A percentile compares a stretch with the other conserved stretches of the same genome.
Conservation (phyloP, 2,329 filamentous ascomycete genomes). For the Colletotrichum tofieldiae region DNA sequence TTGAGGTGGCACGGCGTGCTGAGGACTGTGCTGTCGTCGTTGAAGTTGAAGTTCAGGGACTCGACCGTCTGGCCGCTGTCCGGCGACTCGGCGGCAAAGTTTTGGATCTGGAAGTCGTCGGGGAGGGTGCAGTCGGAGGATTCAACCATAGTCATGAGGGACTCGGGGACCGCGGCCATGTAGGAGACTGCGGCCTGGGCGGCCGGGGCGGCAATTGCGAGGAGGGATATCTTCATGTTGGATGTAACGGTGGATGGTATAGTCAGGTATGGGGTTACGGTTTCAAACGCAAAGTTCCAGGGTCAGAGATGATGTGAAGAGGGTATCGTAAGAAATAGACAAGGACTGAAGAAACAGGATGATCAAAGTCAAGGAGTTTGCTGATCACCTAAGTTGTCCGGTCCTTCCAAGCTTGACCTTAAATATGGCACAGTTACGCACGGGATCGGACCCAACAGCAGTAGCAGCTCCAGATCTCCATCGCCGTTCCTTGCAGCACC, state of each 20-base stretch:
- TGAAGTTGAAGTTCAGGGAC: conserved; percentile 58
- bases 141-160: conserved; percentile 39
- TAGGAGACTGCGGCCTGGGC: conserved; percentile 43
- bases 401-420: conserved; percentile 23
- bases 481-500: conserved; percentile 28
- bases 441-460: conserved; percentile 21
- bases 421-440: conserved; percentile 8
- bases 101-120: conserved; percentile 55
- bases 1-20: conserved; percentile 62
- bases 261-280: no score
- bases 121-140: conserved; percentile 55
- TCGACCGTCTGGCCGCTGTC: conserved; percentile 52
- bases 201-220: conserved; percentile 43
- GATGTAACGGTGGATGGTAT: background rate
- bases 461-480: conserved; percentile 18
- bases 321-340: background rate
- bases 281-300: background rate
- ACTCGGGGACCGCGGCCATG: conserved; percentile 43
- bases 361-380: conserved; percentile 10
- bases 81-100: conserved; percentile 55
- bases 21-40: conserved; percentile 57
- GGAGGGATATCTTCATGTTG: conserved; percentile 39
- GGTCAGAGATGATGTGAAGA: background rate
- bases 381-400: conserved; percentile 5
- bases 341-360: conserved; percentile 16